These are phyloP conservation scores for Auricularia heimuer DNA, from an alignment of 768 basidiomycete genomes.

Conservation along the genomic window DNA sequence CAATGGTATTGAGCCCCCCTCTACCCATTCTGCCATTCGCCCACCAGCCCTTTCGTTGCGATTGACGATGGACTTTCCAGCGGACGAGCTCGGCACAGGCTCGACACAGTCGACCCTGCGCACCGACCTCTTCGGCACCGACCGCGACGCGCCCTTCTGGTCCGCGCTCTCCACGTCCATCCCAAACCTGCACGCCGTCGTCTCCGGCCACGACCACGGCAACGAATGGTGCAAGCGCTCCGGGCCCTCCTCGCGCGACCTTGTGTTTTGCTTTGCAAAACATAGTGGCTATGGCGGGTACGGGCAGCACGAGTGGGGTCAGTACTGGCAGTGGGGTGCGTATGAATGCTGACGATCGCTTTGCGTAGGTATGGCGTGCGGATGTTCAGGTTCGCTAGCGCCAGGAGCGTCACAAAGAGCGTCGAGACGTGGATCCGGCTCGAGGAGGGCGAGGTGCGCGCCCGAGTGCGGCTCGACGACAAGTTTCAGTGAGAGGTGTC, in stretches of 20 bases:
- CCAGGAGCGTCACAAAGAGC: slow-evolving; percentile 27
- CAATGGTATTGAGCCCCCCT: too few species aligned
- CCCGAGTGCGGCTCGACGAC: slow-evolving; percentile 35
- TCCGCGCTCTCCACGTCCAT: slow-evolving; percentile 45
- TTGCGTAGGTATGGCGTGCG: slow-evolving; percentile 40
- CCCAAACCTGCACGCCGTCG: slow-evolving; percentile 54
- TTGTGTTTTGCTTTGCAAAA: slow-evolving; percentile 70
- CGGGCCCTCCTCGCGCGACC: slow-evolving; percentile 29
- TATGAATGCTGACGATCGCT: too few species aligned
- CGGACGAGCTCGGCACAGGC: slow-evolving; percentile 40
- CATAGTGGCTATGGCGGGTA: slow-evolving; percentile 62
- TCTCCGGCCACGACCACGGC: slow-evolving; percentile 73
- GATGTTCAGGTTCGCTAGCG: slow-evolving; percentile 47
- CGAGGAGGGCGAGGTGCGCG: slow-evolving; percentile 48
- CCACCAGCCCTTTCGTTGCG: neutral
- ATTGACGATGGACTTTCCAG: slow-evolving; percentile 23
- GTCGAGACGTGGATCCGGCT: slow-evolving; percentile 58
- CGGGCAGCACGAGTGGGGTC: slow-evolving; percentile 37
- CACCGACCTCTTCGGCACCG: slow-evolving; percentile 21
- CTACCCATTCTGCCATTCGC: too few species aligned
- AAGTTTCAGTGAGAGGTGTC: slow-evolving; percentile 4
- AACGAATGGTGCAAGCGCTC: slow-evolving; percentile 71
- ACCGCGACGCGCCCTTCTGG: slow-evolving; percentile 55
- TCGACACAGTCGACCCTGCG: slow-evolving; percentile 48
- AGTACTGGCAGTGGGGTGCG: too few species aligned